Base-by-base conservation (phyloP, 352 stramenopile species). In the Achlya hypogyna region DNA sequence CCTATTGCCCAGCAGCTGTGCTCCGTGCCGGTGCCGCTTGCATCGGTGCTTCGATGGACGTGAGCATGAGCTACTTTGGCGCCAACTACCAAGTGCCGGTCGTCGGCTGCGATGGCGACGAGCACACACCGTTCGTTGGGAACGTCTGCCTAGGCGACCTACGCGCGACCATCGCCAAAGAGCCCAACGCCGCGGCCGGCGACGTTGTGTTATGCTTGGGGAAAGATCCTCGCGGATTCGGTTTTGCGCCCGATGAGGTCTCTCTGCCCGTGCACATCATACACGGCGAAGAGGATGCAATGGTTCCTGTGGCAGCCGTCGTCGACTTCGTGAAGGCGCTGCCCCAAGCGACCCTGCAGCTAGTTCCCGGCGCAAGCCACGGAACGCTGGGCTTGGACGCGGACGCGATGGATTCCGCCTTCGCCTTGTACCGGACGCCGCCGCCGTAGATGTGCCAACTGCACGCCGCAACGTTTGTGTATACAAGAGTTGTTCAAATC, bases 181-280 rank as follows among this genome's bases (percentile, higher is more conserved):
- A 56, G 31, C 49, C 49, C 2, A 10, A 56, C 16, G 34, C 56
- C 23, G 60, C 60, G 32, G 42, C 51, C 2, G 42, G 28, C 20
- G 60, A 67, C 25, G 43, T 67, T 8, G 25, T 67, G 10, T 10
- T 25, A 18, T 67, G 38, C 51, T 45, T 67, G 20, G 42, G 49
- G 1, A 9, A n/a, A 9, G 49, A 56, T 20, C 31, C 49, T 12
- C 25, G 49, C 12, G 49, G 49, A 12, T 12, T 56, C 49, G 49
- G 49, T n/a, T 56, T 22, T 20, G 49, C 16, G 12, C 10, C 49
- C 6, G n/a, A 2, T 1, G n/a, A 9, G 6, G 23, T 56, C 8
- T 10, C 25, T 5, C 1, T 32, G 10, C 52, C 12, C 23, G 49
- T 56, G n/a, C 49, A 35, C 23, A 20, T 56, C 23, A 20, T 56